These are phyloP conservation scores for Batkoa obscura DNA, from an alignment of 371 early-diverging fungal genomes.

Conservation along the genomic window DNA sequence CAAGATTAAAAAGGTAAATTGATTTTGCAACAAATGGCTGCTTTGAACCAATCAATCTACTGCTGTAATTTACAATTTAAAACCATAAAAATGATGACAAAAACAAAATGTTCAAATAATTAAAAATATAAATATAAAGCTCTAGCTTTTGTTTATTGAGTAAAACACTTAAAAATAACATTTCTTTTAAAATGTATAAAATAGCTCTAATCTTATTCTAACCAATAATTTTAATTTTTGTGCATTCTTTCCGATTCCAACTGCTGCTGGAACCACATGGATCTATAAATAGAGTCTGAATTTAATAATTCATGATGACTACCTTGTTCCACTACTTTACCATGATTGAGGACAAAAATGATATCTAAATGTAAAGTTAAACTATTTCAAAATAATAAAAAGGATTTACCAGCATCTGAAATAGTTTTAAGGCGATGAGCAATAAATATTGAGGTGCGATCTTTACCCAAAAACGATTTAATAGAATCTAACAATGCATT, in stretches of 20 bases:
- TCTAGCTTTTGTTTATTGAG: no score
- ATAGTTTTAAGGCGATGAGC: constrained; percentile 64
- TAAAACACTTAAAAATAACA: no score
- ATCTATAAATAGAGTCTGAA: background rate
- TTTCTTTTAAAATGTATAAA: no score
- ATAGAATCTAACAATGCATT: constrained; percentile 57
- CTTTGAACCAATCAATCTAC: no score
- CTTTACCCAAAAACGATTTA: constrained; percentile 35
- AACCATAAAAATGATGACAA: no score
- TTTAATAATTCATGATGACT: background rate
- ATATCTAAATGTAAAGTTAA: background rate
- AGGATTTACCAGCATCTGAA: constrained; percentile 40
- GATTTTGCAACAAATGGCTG: no score
- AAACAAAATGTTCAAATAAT: no score
- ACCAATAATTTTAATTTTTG: no score
- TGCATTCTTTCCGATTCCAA: background rate
- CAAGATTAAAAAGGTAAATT: no score
- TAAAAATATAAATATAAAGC: no score
- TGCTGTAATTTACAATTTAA: no score
- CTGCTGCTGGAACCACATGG: constrained; percentile 18
- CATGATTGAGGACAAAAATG: constrained; percentile 1
- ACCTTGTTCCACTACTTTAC: background rate
- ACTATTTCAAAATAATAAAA: background rate
- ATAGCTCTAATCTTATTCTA: no score
- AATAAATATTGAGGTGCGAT: constrained; percentile 52